Percentiles rank a stretch among this genome's conserved stretches.
These are phyloP conservation scores for Echium plantagineum DNA, from an alignment of 257 asterid species.

Conservation along the genomic window DNA sequence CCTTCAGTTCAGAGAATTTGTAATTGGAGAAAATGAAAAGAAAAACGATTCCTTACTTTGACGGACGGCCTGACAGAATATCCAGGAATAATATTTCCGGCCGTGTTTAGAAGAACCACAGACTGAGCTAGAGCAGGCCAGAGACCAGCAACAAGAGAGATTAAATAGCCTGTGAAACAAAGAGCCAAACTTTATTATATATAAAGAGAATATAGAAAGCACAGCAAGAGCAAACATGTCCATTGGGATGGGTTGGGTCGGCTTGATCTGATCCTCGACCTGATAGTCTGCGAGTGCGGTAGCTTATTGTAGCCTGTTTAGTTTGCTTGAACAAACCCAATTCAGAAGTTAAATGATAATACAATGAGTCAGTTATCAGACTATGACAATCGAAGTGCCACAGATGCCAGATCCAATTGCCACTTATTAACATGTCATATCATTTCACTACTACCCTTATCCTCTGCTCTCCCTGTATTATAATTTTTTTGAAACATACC, in stretches of 20 bases:
- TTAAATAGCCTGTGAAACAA: conserved; percentile 53
- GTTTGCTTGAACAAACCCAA: too few species aligned
- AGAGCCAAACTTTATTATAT: conserved; percentile 3
- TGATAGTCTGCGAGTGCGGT: too few species aligned
- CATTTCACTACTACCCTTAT: too few species aligned
- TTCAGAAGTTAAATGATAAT: too few species aligned
- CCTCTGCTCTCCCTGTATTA: background rate
- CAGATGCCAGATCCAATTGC: too few species aligned
- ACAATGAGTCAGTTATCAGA: too few species aligned
- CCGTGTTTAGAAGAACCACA: conserved; percentile 62
- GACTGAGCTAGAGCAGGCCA: conserved; percentile 77
- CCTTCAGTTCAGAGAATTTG: too few species aligned
- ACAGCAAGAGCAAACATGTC: background rate
- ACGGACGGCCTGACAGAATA: conserved; percentile 32
- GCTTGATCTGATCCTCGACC: too few species aligned
- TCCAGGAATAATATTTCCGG: conserved; percentile 60
- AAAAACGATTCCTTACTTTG: conserved; percentile 33
- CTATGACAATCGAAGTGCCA: too few species aligned
- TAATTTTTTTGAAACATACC: conserved; percentile 34
- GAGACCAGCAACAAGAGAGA: conserved; percentile 61
- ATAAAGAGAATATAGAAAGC: background rate
- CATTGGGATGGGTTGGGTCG: too few species aligned
- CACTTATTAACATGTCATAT: too few species aligned
- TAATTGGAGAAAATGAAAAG: background rate
- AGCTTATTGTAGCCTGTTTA: too few species aligned